Base-by-base conservation (phyloP, 768 basidiomycete genomes). In the Rhodotorula graminis region DNA sequence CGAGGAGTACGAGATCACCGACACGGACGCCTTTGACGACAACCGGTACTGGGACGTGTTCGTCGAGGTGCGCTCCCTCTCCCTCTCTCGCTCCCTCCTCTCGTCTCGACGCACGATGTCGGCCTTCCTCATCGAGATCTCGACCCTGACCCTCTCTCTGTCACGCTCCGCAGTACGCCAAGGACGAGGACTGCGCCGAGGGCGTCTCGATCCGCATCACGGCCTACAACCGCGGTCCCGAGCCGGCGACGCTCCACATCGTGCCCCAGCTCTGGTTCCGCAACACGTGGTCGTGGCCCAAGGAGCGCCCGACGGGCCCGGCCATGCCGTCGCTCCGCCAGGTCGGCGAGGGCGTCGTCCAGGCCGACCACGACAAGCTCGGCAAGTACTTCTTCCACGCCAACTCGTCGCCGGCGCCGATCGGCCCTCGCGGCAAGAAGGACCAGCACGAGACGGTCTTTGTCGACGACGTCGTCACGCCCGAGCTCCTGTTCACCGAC, bases 1-100 rank as follows among this genome's bases (percentile, higher is more conserved):
- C 23, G 83, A 86, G 67, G 96, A 99, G 81, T 98, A 87, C 79
- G 96, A 99, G 82, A 88, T 98, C 77, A 82, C 95, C 81, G 94
- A 98, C 80, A 92, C 92, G 0, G 92, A 92, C 70, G 86, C 84
- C 1, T 96, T 97, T 78, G 91, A 94, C 70, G 91, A 91, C 46
- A 89, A 97, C 81, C 85, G 89, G 18, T 99, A 99, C 81, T 99
- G 96, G 96, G 96, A 99, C 80, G 88, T 99, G 50, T 99, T 97
- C 77, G 88, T 97, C 67, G 95, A 99, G 88, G 93, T 92, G 69
- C 62, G 88, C 82, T 7, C 44, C 31, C 10, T 33, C 15, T 31
- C n/a, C 15, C 40, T n/a, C 15, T 61, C 44, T 58, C 5, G 31
- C 16, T 37, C 37, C 37, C 37, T 37, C 37, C n/a, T n/a, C n/a